Evolutionary conservation across 352 stramenopile genomes (phyloP), one percentile per base, ranked within the genome.

Genomic region (Globisporangium recalcitrans): DNA sequence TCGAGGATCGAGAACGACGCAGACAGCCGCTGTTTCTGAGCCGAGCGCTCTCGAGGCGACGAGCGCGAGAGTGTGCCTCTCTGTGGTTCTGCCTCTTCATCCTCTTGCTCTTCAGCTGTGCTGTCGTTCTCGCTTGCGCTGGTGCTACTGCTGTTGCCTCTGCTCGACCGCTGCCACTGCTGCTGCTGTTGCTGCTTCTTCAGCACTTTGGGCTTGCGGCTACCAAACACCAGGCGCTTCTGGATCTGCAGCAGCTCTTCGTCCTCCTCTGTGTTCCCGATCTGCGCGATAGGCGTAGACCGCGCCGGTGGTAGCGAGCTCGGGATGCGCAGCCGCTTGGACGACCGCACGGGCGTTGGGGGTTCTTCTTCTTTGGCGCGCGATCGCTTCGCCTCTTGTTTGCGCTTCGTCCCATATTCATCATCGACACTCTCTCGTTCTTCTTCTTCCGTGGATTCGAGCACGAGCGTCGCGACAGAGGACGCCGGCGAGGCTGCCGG

Each of bases 161-260:
- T 22, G 2, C 27, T 31, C 5, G n/a, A n/a, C n/a, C n/a, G n/a
- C 27, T 31, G 2, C 2, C 5, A 31, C 27, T 24, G 27, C 16
- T 38, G 27, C 38, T 55, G 19, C 32, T 58, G 22, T 8, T 19
- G 52, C n/a, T 16, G 40, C 9, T 36, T 52, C 52, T 13, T 42
- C 19, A 2, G 5, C 21, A 11, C 46, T 32, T 40, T 64, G 60
- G 51, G 7, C 32, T 64, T 61, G 52, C 38, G 60, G 6, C 29
- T 26, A 9, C 36, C 27, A 21, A 60, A 63, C 21, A 73, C 65
- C 1, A 80, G 59, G 26, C 62, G 68, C 53, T 83, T 80, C 57
- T 73, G 67, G n/a, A 83, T 71, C 34, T 71, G 58, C 14, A 75
- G 58, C 0, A 77, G 54, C 14, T 71, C 68, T 3, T 72, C 42